A percentile compares a stretch with the other conserved stretches of the same genome.
Conservation (phyloP, 2,329 filamentous ascomycete species). For the Trichoderma sp. region DNA sequence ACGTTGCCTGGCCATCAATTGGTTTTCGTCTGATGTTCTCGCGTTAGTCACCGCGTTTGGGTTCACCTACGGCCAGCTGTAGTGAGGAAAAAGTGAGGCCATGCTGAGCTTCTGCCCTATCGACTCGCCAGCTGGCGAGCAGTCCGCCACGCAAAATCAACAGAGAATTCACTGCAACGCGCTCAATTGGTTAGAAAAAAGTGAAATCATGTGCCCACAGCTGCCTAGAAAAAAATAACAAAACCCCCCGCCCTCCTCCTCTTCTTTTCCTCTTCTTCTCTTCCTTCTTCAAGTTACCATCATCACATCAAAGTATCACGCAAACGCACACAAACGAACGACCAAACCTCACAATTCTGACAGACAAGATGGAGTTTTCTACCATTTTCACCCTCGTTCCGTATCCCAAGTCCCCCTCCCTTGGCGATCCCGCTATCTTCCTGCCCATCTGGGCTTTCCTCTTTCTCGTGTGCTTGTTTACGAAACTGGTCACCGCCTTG, state of each 20-base stretch:
- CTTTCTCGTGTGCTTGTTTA: slow-evolving; percentile 6
- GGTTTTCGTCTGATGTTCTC: not conserved
- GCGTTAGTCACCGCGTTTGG: not conserved
- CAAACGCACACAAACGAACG: not conserved
- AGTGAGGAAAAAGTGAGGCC: slow-evolving; percentile 1
- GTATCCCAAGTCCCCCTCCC: not conserved
- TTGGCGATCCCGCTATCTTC: not conserved
- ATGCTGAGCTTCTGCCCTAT: not conserved
- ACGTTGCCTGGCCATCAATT: not conserved
- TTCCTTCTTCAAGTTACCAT: slow-evolving; percentile 5
- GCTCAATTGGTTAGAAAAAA: not conserved
- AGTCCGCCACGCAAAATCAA: not conserved
- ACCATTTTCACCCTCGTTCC: slow-evolving; percentile 18
- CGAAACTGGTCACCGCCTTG: slow-evolving; percentile 2
- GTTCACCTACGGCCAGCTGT: not conserved
- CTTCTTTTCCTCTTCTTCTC: not conserved
- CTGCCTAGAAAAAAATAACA: not conserved
- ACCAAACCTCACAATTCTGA: slow-evolving; percentile 2
- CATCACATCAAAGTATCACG: slow-evolving; percentile 9
- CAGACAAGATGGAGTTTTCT: slow-evolving; percentile 13
- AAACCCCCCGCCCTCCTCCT: not conserved
- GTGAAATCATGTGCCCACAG: not conserved
- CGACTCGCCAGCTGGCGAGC: slow-evolving; percentile 13
- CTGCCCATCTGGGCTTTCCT: slow-evolving; percentile 1
- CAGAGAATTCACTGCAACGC: not conserved